Conservation (phyloP, 192 early-diverging fungal species). For the Rhizophlyctis rosea region DNA sequence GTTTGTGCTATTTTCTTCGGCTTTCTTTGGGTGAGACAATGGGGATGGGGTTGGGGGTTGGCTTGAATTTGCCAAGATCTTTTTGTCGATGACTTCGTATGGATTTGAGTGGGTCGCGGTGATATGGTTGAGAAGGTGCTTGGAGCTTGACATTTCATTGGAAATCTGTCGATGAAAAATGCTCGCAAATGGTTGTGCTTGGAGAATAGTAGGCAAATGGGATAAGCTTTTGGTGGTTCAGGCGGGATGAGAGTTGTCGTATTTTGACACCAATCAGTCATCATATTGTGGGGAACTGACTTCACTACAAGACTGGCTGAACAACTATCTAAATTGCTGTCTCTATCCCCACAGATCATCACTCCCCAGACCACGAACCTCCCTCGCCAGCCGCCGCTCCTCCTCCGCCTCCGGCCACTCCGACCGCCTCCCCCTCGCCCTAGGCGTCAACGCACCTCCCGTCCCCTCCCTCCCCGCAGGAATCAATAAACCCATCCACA, state of each 20-base stretch:
- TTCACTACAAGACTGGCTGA: not conserved
- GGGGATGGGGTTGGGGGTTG: too few species aligned
- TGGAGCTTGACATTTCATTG: too few species aligned
- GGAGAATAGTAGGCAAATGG: too few species aligned
- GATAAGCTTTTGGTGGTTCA: not conserved
- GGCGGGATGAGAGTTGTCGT: not conserved
- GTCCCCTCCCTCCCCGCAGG: not conserved
- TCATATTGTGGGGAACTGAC: not conserved
- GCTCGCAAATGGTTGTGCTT: too few species aligned
- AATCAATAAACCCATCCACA: not conserved
- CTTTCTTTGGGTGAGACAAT: too few species aligned
- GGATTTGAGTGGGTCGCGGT: too few species aligned
- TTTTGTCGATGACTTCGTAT: too few species aligned
- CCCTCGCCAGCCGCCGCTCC: constrained; percentile 28
- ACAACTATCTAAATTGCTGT: not conserved
- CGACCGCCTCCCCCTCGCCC: not conserved
- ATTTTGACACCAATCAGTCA: not conserved
- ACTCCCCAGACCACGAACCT: not conserved
- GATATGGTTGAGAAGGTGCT: too few species aligned
- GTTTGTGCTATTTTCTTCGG: too few species aligned
- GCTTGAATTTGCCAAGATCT: too few species aligned
- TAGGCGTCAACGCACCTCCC: not conserved
- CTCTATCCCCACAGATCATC: not conserved
- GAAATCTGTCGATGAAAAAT: too few species aligned
- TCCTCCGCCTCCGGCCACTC: constrained; percentile 19